Evolutionary conservation across 441 rosid species (phyloP).

Genomic region (Pelargonium cotyledonis): DNA sequence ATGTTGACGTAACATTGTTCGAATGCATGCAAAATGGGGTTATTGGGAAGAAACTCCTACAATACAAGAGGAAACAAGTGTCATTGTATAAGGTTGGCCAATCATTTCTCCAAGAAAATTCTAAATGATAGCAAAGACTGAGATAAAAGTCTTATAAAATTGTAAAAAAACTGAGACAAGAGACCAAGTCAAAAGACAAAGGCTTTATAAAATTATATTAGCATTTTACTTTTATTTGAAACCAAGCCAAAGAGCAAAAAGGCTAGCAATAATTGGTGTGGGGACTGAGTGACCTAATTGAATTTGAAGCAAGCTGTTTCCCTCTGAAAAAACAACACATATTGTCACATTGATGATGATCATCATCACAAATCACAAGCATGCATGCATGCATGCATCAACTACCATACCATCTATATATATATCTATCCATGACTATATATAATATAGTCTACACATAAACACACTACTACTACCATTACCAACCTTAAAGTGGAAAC

Average conservation of each 20-base stretch:
- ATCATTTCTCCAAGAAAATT: too few relatives aligned
- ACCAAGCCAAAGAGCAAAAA: conserved; percentile 5
- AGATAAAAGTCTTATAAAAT: too few relatives aligned
- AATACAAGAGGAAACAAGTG: too few relatives aligned
- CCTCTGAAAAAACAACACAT: conserved; percentile 30
- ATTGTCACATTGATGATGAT: conserved; percentile 11
- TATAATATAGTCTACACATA: too few relatives aligned
- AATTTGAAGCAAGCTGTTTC: conserved; percentile 62
- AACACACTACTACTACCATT: conserved; percentile 18
- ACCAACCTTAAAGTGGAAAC: conserved; percentile 36
- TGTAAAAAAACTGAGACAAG: neutral
- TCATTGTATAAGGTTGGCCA: too few relatives aligned
- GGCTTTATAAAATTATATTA: conserved; percentile 11
- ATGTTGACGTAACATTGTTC: too few relatives aligned
- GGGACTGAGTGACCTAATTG: conserved; percentile 40
- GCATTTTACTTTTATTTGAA: neutral
- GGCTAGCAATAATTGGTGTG: conserved; percentile 43
- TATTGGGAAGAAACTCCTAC: too few relatives aligned
- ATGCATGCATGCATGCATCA: too few relatives aligned
- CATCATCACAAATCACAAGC: conserved; percentile 26
- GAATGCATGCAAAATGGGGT: too few relatives aligned
- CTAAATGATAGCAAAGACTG: too few relatives aligned
- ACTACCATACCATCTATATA: too few relatives aligned
- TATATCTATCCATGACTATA: too few relatives aligned
- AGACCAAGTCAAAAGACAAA: conserved; percentile 36